Base-by-base conservation (phyloP, 495 filamentous ascomycete genomes). In the Penicillium cataractarum region DNA sequence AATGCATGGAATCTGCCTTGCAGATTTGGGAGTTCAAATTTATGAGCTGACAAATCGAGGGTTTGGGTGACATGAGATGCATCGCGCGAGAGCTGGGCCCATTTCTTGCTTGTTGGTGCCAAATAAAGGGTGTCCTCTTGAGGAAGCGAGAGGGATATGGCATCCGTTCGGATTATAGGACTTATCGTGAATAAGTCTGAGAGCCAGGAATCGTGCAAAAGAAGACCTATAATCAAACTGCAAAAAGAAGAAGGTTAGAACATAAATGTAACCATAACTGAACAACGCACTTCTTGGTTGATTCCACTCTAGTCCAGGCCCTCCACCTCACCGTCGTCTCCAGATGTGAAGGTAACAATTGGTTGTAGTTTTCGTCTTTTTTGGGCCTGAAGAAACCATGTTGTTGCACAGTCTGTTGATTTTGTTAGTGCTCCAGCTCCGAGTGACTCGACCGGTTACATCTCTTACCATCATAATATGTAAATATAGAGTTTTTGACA, bases 121-220 rank as follows among this genome's bases (percentile, higher is more conserved):
- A 39, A 15, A 39, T 39, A 39, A 3, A 39, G 13, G 35, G 42
- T 53, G 51, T 42, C 9, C n/a, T 33, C 31, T 15, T 12, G 24
- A n/a, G 24, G 37, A 15, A 19, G 35, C 35, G 8, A 55, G 31
- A 24, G n/a, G 1, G 12, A 42, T 9, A 64, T 48, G 31, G 24
- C 33, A 32, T 64, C 56, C 15, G 50, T 37, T 3, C 24, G 29
- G 9, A 60, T 64, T 0, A 64, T 50, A 8, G 62, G 51, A 12
- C 9, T 42, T 22, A 51, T 56, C 0, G 39, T 55, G 22, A 59
- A 64, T 4, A 55, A 15, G 9, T 60, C 62, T 15, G 62, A 64
- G 4, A 64, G 50, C 62, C 62, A 64, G 8, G 62, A 39, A 24
- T 64, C 62, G 19, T 64, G 62, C 8, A 64, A 32, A 31, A 60